Base-by-base conservation (phyloP, 2,329 filamentous ascomycete genomes). In the Diaporthe sp. region DNA sequence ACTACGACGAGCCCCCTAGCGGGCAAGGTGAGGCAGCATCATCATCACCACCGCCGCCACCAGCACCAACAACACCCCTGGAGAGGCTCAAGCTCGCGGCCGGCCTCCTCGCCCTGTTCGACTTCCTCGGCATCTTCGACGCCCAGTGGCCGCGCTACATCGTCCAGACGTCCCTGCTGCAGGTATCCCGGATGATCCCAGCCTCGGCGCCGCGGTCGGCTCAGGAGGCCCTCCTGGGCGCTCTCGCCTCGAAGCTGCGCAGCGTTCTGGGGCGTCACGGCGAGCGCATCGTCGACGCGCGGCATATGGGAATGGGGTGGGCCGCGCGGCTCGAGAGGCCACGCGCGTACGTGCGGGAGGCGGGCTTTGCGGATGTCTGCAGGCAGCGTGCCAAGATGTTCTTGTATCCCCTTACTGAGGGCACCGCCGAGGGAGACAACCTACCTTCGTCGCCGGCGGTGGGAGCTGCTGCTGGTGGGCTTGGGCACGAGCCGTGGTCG, bases 121-220 rank as follows among this genome's bases (percentile, higher is more conserved):
- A 53, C 31, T n/a, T 72, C 15, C 65, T 77, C 1, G 71, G 72
- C 39, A 67, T 77, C 3, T 77, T 77, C 31, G 71, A 55, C 28
- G 37, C 34, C 22, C 71, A 74, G 10, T 77, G 76, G 76, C 76
- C 76, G 12, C 51, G 68, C n/a, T 77, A 76, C 31, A 75, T 75
- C 49, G 37, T 67, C 10, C 57, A 72, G 60, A 75, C 74, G 4
- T 39, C 63, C 10, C 57, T 71, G 12, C 53, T 58, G 20, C 65
- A 61, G 63, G 63, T 74, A 6, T 55, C 63, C 20, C 22, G 25
- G 34, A 63, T 74, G 28, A 76, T 75, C 37, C 60, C 74, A 2
- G 28, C 5, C 53, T 28, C 58, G 20, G 22, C 57, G 25, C 65
- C 31, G 28, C 25, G 22, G 31, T 71, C 74, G 17, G 42, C 63